Evolutionary conservation across 495 filamentous ascomycete genomes (phyloP).

Genomic region (Hypoxylon subgilvum): DNA sequence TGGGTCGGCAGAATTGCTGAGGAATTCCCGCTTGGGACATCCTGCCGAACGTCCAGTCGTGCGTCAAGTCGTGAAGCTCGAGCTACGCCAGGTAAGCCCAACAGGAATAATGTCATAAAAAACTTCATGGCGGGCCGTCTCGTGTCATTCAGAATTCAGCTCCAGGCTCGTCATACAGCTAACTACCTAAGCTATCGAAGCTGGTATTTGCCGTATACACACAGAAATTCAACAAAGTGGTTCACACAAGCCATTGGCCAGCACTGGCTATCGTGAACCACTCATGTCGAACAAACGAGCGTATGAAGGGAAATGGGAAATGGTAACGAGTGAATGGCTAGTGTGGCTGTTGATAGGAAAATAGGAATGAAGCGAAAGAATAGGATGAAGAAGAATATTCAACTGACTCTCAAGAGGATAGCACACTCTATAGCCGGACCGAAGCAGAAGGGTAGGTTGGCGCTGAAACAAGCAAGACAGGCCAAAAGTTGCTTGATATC

Average conservation of each 20-base stretch:
- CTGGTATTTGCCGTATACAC: constrained; percentile 3
- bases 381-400: constrained; percentile 25
- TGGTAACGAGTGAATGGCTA: not conserved
- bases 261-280: constrained; percentile 20
- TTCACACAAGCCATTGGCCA: constrained; percentile 27
- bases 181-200: constrained; percentile 15
- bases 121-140: constrained; percentile 28
- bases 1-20: constrained; percentile 17
- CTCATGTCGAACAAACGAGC: constrained; percentile 1
- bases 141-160: constrained; percentile 20
- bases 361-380: constrained; percentile 1
- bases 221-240: constrained; percentile 15
- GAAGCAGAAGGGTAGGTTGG: constrained; percentile 16
- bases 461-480: constrained; percentile 11
- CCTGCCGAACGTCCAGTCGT: constrained; percentile 24
- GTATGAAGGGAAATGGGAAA: constrained; percentile 10
- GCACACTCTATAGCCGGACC: constrained; percentile 14
- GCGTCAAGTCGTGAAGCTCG: constrained; percentile 18
- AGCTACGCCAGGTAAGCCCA: constrained; percentile 37
- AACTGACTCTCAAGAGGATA: constrained; percentile 3
- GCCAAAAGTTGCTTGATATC: constrained; percentile 36
- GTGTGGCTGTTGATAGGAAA: not conserved
- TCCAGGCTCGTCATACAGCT: constrained; percentile 1
- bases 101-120: constrained; percentile 14
- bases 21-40: constrained; percentile 34